Percentiles rank a stretch among this genome's conserved stretches.
Evolutionary conservation across 2,329 filamentous ascomycete species (phyloP).

Genomic region (Cucurbitaria berberidis): DNA sequence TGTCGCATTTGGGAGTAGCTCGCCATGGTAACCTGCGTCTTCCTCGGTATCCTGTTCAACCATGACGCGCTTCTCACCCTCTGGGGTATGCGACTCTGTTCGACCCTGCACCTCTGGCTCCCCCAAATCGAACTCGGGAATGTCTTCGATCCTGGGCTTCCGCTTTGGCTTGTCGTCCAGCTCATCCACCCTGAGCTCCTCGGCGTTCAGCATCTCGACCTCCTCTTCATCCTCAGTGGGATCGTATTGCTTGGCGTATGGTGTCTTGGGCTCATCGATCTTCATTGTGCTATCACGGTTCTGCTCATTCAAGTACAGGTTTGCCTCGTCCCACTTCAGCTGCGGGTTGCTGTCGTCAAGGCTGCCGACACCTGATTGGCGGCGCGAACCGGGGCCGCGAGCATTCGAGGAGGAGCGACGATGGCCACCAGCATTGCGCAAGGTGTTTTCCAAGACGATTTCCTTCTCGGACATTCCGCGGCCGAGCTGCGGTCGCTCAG

Average conservation of each 20-base stretch:
- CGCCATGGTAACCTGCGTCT: conserved; percentile 60
- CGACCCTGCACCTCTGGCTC: conserved; percentile 73
- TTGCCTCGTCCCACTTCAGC: conserved; percentile 98
- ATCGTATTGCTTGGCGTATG: conserved; percentile 91
- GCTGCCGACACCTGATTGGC: conserved; percentile 65
- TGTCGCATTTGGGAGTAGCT: conserved; percentile 60
- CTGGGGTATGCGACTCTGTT: conserved; percentile 45
- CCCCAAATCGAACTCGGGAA: conserved; percentile 88
- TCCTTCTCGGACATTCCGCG: conserved; percentile 76
- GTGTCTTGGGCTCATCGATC: conserved; percentile 98
- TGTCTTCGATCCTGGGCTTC: conserved; percentile 70
- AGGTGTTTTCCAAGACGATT: conserved; percentile 89
- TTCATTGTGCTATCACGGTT: conserved; percentile 97
- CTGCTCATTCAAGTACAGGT: conserved; percentile 95
- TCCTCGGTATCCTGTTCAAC: conserved; percentile 63
- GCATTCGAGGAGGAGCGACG: conserved; percentile 80
- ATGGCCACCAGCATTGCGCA: conserved; percentile 89
- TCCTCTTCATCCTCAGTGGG: conserved; percentile 86
- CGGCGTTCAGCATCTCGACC: conserved; percentile 67
- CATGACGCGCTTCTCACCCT: conserved; percentile 77
- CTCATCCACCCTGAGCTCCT: conserved; percentile 73
- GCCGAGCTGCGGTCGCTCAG: conserved; percentile 52
- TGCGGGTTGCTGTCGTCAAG: conserved; percentile 70
- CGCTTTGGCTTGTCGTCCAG: conserved; percentile 61
- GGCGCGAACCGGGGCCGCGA: conserved; percentile 71